Base-by-base conservation (phyloP, 192 early-diverging fungal species). In the Dissophora globulifera region DNA sequence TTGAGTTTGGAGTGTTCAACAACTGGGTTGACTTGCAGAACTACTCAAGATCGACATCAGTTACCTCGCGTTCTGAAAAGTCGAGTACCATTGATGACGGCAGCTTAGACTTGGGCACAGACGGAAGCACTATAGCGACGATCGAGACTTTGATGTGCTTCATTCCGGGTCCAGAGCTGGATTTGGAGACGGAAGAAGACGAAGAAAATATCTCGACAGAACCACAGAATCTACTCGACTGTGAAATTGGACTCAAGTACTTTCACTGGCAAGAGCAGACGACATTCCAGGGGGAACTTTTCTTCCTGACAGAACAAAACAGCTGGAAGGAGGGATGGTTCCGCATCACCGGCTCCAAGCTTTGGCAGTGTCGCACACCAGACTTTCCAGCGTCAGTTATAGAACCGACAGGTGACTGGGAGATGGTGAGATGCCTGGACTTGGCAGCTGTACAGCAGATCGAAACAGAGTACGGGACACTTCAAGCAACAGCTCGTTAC, bases 141-240 rank as follows among this genome's bases (percentile, higher is more conserved):
- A 56, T 72, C 7, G 16, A 45, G 19, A 63, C 69, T 0, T 51
- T 50, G 0, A 32, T 72, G 3, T 72, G 69, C 27, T 72, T 58
- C 17, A 55, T 72, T 2, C 69, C 69, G 8, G 69, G 69, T 0
- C 69, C 59, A 0, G 35, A 53, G n/a, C 50, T 63, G 69, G 69
- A 72, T 27, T 47, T 60, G 12, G 69, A 72, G 15, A 60, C 60
- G n/a, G 69, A 33, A 43, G 69, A 58, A 42, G 60, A 63, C 5
- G 33, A 54, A 25, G 25, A 31, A 20, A 4, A 20, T 7, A 22
- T 50, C 19, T 60, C 69, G 15, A 41, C 46, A 0, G 69, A 72
- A 27, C 69, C 69, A 10, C 69, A 72, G 45, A 72, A 58, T 15
- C 19, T 72, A 23, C 43, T 50, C 15, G 69, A 72, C 1, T 72